Evolutionary conservation across 768 basidiomycete species (phyloP), one percentile per base, ranked within the genome.

Genomic region (Stropharia rugosoannulata): DNA sequence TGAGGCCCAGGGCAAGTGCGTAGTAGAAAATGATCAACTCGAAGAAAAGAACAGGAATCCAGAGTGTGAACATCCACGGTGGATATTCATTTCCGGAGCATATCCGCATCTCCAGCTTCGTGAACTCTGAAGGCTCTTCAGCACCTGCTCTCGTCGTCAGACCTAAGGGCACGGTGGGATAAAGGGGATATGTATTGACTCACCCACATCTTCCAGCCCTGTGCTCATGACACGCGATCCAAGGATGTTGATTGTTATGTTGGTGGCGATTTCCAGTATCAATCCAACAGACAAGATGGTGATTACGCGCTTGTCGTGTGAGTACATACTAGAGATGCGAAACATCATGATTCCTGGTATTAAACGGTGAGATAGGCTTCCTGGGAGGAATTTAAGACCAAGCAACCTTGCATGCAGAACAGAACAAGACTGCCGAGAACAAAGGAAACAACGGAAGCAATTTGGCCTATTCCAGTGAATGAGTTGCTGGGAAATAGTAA

Each of bases 281-380:
- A 55, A 49, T 2, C 42, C 61, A 7, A 37, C 16, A 19, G 42
- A 39, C 4, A 62, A 29, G 19, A 57, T 18, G 22, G n/a, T 19
- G 13, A 55, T 41, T 10, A 57, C 40, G 16, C 46, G 51, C 10
- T 35, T 36, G n/a, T 51, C 39, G 49, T 59, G 58, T 13, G 46
- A 50, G 19, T 62, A 62, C 61, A 62, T 62, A 43, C 61, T 57
- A 4, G 61, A 62, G 6, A 62, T 37, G 5, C 61, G 55, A 44
- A 54, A 62, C 11, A 59, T 54, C 61, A 62, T 59, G 15, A 62
- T 62, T 13, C 54, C 60, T 61, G n/a, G 12, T n/a, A 9, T 16
- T 51, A 2, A 27, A 18, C 15, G 25, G 6, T 40, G 22, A 19
- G 19, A 39, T n/a, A 3, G 44, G 51, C 4, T n/a, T 29, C 13